Evolutionary conservation across 1,284 basidiomycete species (phyloP), one percentile per base, ranked within the genome.

Genomic region (Lignosus rhinocerotis): DNA sequence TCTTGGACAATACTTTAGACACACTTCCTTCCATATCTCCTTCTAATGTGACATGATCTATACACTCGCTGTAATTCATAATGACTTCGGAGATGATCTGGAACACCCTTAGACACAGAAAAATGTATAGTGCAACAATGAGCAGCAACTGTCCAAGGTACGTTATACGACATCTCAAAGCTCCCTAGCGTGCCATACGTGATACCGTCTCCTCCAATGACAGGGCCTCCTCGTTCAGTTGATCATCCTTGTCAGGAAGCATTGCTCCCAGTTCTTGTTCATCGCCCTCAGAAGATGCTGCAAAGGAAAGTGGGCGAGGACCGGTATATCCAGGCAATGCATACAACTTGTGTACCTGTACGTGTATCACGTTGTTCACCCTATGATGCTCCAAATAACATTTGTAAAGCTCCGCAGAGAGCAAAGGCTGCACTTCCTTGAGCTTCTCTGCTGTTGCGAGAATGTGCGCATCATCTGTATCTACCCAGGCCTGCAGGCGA

Each of bases 401-500:
- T 42, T 17, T 1, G 4, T 14, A 19, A 2, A 56, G 42, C 31
- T 56, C 55, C 12, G 16, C 10, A 1, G 55, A 38, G n/a, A 56
- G 55, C 6, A 5, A 16, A 5, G 48, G 49, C 0, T 49, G 16
- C 5, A n/a, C n/a, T 7, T 46, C 34, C 7, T 17, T 17, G 17
- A 30, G 30, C 7, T 44, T 11, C 45, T 43, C 42, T 8, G 52
- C 49, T 2, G 39, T 41, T 41, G 10, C 3, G 8, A 19, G 30
- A 25, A 19, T 19, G 46, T 50, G 38, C 11, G 45, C 14, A 11
- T 59, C 47, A 21, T 60, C 49, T 34, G 57, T 53, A 6, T 57
- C 12, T 44, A 60, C 47, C 41, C 41, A 11, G 6, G 33, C 0
- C 50, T 49, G 42, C 56, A 54, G 21, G 51, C 55, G 47, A 0